These are phyloP conservation scores for Oryza longistaminata DNA, from an alignment of 176 grass and related monocot genomes.

Conservation along the genomic window DNA sequence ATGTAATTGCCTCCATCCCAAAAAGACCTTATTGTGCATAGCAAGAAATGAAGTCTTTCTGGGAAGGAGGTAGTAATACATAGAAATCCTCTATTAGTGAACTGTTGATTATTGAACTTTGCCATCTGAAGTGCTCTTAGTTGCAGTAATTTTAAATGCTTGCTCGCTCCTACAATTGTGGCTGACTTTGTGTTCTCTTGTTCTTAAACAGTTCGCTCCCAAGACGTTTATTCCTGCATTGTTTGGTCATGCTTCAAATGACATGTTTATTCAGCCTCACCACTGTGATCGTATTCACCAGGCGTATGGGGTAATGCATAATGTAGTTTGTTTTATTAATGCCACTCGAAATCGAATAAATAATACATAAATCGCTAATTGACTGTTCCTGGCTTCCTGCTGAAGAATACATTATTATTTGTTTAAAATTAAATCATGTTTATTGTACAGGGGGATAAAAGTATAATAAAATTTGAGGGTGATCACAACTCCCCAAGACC, in stretches of 20 bases:
- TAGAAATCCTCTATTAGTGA: background rate
- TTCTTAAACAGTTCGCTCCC: constrained; percentile 70
- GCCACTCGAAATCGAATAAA: background rate
- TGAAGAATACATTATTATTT: constrained; percentile 2
- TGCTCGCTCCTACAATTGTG: background rate
- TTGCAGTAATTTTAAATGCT: constrained; percentile 14
- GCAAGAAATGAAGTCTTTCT: too few relatives aligned
- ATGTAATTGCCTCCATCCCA: background rate
- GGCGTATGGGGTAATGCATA: constrained; percentile 73
- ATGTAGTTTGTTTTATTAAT: constrained; percentile 27
- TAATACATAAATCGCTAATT: background rate
- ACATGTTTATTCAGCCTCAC: constrained; percentile 92
- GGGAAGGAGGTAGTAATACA: background rate
- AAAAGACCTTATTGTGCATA: too few relatives aligned
- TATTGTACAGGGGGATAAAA: constrained; percentile 80
- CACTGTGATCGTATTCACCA: constrained; percentile 87
- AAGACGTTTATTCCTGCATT: constrained; percentile 88
- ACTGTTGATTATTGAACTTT: background rate
- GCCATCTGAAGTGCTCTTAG: constrained; percentile 2
- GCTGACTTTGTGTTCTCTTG: constrained; percentile 32
- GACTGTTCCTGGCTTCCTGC: background rate
- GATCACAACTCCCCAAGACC: constrained; percentile 95
- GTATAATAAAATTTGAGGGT: constrained; percentile 93
- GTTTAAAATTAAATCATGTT: constrained; percentile 19
- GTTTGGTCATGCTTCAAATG: constrained; percentile 84